Percentiles rank a stretch among this genome's conserved stretches.
These are phyloP conservation scores for Eimeria mitis DNA, from an alignment of 169 alveolate genomes.

Conservation along the genomic window DNA sequence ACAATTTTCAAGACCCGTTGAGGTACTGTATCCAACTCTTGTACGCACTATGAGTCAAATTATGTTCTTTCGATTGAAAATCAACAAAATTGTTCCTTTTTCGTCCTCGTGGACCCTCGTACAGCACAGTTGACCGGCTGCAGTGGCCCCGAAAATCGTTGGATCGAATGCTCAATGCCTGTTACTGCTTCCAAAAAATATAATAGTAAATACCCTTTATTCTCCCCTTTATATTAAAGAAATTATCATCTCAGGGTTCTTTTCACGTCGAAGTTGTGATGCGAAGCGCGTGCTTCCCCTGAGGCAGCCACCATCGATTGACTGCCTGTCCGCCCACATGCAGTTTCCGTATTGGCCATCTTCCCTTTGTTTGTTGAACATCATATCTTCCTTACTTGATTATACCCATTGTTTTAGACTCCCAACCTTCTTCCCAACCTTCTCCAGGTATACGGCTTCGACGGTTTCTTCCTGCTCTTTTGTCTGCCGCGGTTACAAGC, in stretches of 20 bases:
- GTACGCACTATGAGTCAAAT: not conserved
- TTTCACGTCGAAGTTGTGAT: not conserved
- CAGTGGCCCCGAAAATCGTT: not conserved
- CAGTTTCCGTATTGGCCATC: not conserved
- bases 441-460: not conserved
- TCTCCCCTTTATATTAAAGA: not conserved
- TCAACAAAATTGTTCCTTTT: not conserved
- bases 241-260: not conserved
- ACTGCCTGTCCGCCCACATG: slow-evolving; percentile 4
- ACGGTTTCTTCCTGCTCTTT: not conserved
- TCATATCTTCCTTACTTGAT: not conserved
- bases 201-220: not conserved
- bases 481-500: not conserved
- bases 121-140: slow-evolving; percentile 1
- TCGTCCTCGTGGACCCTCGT: not conserved
- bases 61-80: not conserved
- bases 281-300: slow-evolving; percentile 7
- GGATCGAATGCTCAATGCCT: not conserved
- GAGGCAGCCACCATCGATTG: slow-evolving; percentile 30
- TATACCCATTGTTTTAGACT: not conserved
- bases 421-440: not conserved
- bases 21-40: not conserved
- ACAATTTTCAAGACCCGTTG: too few species aligned
- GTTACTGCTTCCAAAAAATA: not conserved
- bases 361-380: not conserved